These are phyloP conservation scores for Fraxinus sp. DNA, from an alignment of 305 asterid species.

Conservation along the genomic window DNA sequence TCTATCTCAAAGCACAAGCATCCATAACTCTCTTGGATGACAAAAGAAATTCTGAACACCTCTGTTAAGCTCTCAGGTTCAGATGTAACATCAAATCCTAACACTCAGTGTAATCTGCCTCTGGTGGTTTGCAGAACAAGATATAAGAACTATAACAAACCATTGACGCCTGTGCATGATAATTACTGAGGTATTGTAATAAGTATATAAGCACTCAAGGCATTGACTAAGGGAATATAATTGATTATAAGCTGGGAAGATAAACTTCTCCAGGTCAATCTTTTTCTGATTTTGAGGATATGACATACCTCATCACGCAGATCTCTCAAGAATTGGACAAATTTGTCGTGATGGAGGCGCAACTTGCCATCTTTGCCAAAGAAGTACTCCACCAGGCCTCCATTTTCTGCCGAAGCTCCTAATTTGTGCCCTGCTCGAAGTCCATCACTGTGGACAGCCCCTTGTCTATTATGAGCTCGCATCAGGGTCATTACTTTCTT, in stretches of 20 bases:
- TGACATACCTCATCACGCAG: conserved; percentile 75
- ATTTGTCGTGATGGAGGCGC: conserved; percentile 62
- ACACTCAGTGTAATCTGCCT: background rate
- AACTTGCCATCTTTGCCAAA: conserved; percentile 71
- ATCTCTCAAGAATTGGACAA: conserved; percentile 69
- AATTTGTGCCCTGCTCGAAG: conserved; percentile 70
- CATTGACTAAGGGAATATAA: background rate
- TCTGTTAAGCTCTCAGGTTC: background rate
- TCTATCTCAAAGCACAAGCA: background rate
- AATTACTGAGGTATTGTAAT: conserved; percentile 1
- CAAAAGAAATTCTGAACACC: background rate
- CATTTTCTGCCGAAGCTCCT: conserved; percentile 65
- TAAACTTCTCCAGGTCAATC: conserved; percentile 9
- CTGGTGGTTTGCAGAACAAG: background rate
- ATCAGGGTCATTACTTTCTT: conserved; percentile 85
- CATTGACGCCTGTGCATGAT: background rate
- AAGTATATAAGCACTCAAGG: conserved; percentile 12
- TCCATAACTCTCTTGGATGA: background rate
- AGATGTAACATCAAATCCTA: background rate
- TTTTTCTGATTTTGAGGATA: conserved; percentile 19
- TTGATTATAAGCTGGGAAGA: background rate
- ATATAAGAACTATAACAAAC: background rate
- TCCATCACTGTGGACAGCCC: conserved; percentile 68
- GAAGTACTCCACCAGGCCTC: conserved; percentile 76
- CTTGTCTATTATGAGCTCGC: conserved; percentile 90